phyloP scores from a whole-genome alignment of 2,329 filamentous ascomycete genomes.

The Fusarium coffeatum region DNA sequence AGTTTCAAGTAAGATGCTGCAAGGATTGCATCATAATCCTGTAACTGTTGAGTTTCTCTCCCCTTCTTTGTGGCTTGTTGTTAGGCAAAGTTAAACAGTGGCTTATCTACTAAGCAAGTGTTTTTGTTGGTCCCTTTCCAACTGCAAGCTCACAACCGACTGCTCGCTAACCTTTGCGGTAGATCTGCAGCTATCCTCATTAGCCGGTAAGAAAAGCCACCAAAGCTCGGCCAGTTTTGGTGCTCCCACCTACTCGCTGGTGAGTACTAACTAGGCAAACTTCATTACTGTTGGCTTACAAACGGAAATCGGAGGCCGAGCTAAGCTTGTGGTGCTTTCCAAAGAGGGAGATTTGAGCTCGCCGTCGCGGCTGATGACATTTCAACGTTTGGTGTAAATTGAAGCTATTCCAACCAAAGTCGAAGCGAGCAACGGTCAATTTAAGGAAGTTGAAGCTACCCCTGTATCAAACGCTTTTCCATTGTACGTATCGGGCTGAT shows the following conservation, averaged over 20 bases:
- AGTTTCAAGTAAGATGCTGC: not conserved
- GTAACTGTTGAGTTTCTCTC: not conserved
- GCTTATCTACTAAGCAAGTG: not conserved
- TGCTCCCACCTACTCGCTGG: not conserved
- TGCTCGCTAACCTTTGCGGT: not conserved
- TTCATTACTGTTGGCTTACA: not conserved
- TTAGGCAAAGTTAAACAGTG: not conserved
- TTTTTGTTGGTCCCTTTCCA: not conserved
- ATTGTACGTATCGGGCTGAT: not conserved
- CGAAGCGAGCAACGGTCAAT: accelerated
- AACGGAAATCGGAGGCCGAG: not conserved
- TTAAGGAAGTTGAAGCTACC: not conserved
- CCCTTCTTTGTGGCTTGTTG: not conserved
- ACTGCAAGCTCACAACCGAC: not conserved
- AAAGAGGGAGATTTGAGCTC: not conserved
- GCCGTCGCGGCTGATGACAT: not conserved
- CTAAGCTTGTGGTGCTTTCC: not conserved
- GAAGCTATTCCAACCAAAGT: not conserved
- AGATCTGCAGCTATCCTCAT: not conserved
- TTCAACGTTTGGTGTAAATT: not conserved
- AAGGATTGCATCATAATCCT: not conserved
- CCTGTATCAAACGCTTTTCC: accelerated
- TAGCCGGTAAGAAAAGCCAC: not conserved
- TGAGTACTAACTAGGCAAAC: not conserved
- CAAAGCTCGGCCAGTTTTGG: not conserved